A percentile compares a stretch with the other conserved stretches of the same genome.
These are phyloP conservation scores for Perilla frutescens DNA, from an alignment of 257 asterid genomes.

Conservation along the genomic window DNA sequence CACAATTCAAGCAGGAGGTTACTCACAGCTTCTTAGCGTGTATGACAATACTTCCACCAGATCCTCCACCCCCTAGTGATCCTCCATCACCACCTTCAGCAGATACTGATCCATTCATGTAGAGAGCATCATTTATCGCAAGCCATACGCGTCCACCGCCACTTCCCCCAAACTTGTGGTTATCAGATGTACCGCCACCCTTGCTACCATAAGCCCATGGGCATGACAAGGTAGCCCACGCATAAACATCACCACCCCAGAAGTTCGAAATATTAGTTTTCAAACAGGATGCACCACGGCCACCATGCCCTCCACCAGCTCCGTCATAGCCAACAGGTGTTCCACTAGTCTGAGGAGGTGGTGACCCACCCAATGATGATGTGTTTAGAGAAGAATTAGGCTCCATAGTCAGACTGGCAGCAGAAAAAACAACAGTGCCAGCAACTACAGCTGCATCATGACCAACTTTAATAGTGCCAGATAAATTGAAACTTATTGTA, in stretches of 20 bases:
- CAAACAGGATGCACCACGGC: slow-evolving; percentile 95
- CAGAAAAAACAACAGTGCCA: slow-evolving; percentile 69
- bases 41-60: slow-evolving; percentile 86
- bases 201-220: slow-evolving; percentile 96
- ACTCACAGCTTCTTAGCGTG: slow-evolving; percentile 90
- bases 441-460: slow-evolving; percentile 73
- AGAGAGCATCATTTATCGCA: slow-evolving; percentile 62
- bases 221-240: slow-evolving; percentile 73
- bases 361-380: slow-evolving; percentile 79
- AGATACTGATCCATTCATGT: slow-evolving; percentile 79
- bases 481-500: slow-evolving; percentile 73
- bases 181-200: slow-evolving; percentile 79
- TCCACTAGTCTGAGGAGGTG: slow-evolving; percentile 96
- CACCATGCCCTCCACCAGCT: slow-evolving; percentile 99
- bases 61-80: slow-evolving; percentile 90
- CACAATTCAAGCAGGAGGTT: slow-evolving; percentile 41
- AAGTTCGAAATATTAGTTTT: slow-evolving; percentile 65
- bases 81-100: slow-evolving; percentile 99
- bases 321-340: slow-evolving; percentile 93
- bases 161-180: slow-evolving; percentile 78
- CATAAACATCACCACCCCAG: slow-evolving; percentile 99
- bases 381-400: slow-evolving; percentile 74
- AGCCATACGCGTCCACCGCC: slow-evolving; percentile 92
- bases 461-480: slow-evolving; percentile 81
- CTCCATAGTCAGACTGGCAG: slow-evolving; percentile 68